Evolutionary conservation across 1,284 basidiomycete genomes (phyloP).

Genomic region (Sanghuangporus weigelae): DNA sequence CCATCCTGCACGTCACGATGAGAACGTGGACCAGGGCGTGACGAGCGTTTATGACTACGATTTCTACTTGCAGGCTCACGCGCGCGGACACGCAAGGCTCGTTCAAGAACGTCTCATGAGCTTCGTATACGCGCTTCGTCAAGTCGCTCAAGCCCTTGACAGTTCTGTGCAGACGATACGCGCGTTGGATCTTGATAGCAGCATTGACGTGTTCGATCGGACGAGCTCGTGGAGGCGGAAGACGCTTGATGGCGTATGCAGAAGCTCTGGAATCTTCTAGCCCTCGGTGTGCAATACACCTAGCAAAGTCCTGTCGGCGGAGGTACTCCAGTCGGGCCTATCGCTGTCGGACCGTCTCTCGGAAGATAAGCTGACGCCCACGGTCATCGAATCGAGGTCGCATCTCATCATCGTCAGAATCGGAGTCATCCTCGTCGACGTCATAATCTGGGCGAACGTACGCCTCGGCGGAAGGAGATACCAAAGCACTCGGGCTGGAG

Average conservation of each 20-base stretch:
- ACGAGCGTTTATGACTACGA: no score
- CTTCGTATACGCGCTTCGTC: no score
- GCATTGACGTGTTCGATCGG: slow-evolving; percentile 13
- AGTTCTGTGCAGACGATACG: no score
- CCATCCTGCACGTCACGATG: no score
- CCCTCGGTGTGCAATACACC: slow-evolving; percentile 13
- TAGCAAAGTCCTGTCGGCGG: slow-evolving; percentile 13
- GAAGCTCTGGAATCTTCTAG: slow-evolving; percentile 1
- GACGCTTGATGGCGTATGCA: slow-evolving; percentile 15
- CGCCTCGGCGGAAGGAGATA: neutral
- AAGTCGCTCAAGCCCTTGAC: no score
- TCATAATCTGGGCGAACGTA: neutral
- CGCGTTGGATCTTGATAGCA: slow-evolving; percentile 16
- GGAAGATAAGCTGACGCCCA: no score
- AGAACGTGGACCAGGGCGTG: no score
- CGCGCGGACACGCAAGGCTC: no score
- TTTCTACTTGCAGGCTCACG: no score
- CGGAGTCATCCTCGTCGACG: neutral
- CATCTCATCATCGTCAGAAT: neutral
- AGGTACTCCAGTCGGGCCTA: slow-evolving; percentile 16
- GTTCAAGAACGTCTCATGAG: no score
- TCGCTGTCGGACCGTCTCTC: slow-evolving; percentile 14
- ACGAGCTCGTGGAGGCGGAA: slow-evolving; percentile 2
- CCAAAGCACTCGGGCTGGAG: neutral
- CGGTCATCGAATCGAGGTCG: neutral